Conservation (phyloP, 2,329 filamentous ascomycete species). For the Orbilia brochopaga region DNA sequence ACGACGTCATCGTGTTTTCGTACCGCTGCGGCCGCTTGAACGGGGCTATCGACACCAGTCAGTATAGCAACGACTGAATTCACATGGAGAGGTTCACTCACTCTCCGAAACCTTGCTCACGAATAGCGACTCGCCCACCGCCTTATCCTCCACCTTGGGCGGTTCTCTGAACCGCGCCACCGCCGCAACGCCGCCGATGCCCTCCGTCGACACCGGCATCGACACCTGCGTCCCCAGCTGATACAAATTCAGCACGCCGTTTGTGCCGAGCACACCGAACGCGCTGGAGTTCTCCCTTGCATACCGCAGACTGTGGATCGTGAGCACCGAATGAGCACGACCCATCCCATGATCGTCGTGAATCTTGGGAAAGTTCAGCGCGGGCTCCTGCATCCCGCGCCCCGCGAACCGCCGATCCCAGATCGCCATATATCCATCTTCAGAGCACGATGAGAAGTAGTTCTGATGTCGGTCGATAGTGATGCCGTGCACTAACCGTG, state of each 20-base stretch:
- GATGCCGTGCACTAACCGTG: conserved; percentile 65
- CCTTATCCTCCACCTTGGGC: conserved; percentile 41
- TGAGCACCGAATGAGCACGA: conserved; percentile 32
- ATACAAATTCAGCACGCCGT: conserved; percentile 53
- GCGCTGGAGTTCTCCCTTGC: conserved; percentile 52
- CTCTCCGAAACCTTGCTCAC: conserved; percentile 53
- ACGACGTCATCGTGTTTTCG: conserved; percentile 52
- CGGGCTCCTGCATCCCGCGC: conserved; percentile 46
- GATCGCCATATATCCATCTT: conserved; percentile 53
- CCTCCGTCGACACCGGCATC: conserved; percentile 40
- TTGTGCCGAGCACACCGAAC: conserved; percentile 53
- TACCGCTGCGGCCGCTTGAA: conserved; percentile 41
- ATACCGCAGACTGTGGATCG: conserved; percentile 53
- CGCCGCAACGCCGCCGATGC: conserved; percentile 43
- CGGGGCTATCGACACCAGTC: conserved; percentile 19
- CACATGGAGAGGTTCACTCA: neutral
- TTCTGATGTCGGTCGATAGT: conserved; percentile 81
- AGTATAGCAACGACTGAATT: neutral
- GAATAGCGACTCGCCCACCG: conserved; percentile 47
- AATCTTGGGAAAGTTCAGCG: conserved; percentile 51
- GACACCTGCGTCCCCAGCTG: conserved; percentile 49
- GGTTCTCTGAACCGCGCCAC: conserved; percentile 47
- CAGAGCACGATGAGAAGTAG: conserved; percentile 79
- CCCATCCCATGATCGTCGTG: conserved; percentile 49
- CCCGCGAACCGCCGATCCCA: conserved; percentile 54